Evolutionary conservation across 2,329 filamentous ascomycete species (phyloP).

Genomic region (Aspergillus sp.): DNA sequence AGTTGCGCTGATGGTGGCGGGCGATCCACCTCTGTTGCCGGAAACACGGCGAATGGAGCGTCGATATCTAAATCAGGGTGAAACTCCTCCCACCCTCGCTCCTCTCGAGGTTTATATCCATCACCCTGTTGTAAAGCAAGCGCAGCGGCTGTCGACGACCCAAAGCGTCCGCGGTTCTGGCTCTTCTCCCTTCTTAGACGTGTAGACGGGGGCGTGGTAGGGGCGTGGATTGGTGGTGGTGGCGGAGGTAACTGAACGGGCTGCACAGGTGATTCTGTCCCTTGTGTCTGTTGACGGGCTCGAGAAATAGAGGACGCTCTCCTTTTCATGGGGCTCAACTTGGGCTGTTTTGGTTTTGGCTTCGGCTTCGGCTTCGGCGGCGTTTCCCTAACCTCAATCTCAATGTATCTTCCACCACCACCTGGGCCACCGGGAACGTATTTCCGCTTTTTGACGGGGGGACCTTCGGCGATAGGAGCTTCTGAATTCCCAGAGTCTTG

Average conservation of each 20-base stretch:
- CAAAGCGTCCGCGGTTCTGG: slow-evolving; percentile 66
- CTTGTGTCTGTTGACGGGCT: slow-evolving; percentile 49
- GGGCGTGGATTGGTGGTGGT: slow-evolving; percentile 24
- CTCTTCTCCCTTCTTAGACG: slow-evolving; percentile 44
- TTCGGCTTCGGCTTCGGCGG: slow-evolving; percentile 17
- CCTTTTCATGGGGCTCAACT: slow-evolving; percentile 41
- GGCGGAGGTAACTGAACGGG: slow-evolving; percentile 27
- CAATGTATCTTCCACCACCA: slow-evolving; percentile 80
- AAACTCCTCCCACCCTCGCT: slow-evolving; percentile 96
- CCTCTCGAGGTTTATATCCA: slow-evolving; percentile 95
- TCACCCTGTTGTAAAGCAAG: slow-evolving; percentile 88
- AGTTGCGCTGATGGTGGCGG: slow-evolving; percentile 54
- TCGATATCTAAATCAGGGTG: slow-evolving; percentile 94
- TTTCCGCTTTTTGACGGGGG: slow-evolving; percentile 67
- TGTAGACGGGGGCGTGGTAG: slow-evolving; percentile 39
- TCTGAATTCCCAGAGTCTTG: slow-evolving; percentile 32
- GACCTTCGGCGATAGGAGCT: slow-evolving; percentile 48
- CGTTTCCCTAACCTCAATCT: slow-evolving; percentile 65
- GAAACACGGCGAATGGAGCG: slow-evolving; percentile 72
- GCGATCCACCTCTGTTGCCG: slow-evolving; percentile 82
- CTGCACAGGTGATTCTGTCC: slow-evolving; percentile 13
- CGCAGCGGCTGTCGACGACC: slow-evolving; percentile 79
- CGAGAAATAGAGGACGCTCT: slow-evolving; percentile 50
- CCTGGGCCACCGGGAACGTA: slow-evolving; percentile 87
- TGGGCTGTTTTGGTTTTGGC: slow-evolving; percentile 38